phyloP scores from a whole-genome alignment of 176 grass and related monocot genomes.

The Musa beccarii region DNA sequence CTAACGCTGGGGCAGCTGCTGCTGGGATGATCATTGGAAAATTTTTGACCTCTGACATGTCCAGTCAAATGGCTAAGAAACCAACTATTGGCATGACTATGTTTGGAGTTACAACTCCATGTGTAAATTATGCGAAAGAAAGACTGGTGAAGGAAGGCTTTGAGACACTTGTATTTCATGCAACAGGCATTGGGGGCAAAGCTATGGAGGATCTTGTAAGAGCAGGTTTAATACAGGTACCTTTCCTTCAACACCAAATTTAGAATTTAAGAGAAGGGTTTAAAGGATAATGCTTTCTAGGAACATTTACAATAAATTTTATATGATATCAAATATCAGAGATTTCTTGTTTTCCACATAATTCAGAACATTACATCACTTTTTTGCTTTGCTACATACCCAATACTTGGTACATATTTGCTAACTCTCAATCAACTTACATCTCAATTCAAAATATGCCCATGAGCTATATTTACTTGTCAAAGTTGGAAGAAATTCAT shows the following conservation, averaged over 20 bases:
- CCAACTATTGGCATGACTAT: constrained; percentile 78
- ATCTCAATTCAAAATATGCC: too few species aligned
- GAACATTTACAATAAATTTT: neutral
- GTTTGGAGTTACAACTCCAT: constrained; percentile 90
- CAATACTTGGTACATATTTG: neutral
- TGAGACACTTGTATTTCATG: constrained; percentile 93
- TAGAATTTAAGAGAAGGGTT: neutral
- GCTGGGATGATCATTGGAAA: constrained; percentile 60
- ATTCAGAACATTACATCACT: neutral
- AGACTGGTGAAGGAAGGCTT: constrained; percentile 67
- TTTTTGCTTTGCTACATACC: neutral
- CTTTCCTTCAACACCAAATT: neutral
- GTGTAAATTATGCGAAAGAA: constrained; percentile 68
- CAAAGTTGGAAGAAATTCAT: neutral
- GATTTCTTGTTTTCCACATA: neutral
- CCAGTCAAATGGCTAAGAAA: constrained; percentile 37
- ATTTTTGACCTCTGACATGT: constrained; percentile 37
- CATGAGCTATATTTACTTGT: neutral
- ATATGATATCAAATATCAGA: neutral
- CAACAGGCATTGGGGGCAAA: constrained; percentile 85
- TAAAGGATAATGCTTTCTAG: neutral
- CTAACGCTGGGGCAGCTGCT: constrained; percentile 69
- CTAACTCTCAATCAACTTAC: neutral
- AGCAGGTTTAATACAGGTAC: constrained; percentile 82
- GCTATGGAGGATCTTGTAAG: constrained; percentile 92